These are phyloP conservation scores for Harrya chromipes DNA, from an alignment of 768 basidiomycete species.

Conservation along the genomic window DNA sequence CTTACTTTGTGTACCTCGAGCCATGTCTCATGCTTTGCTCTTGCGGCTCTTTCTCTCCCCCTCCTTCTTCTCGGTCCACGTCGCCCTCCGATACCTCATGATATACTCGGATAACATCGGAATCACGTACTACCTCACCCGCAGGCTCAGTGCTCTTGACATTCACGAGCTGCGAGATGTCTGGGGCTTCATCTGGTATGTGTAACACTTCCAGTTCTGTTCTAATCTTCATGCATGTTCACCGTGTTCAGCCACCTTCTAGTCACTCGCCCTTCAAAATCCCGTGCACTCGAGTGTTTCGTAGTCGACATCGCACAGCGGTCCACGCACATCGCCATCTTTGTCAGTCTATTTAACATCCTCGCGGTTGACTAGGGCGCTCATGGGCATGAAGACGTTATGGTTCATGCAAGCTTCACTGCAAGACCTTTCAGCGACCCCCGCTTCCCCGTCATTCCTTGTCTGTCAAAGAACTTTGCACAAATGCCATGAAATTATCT, in stretches of 20 bases:
- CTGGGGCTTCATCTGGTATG: slow-evolving; percentile 87
- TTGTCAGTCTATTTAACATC: slow-evolving; percentile 58
- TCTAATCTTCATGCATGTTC: slow-evolving; percentile 8
- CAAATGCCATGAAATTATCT: slow-evolving; percentile 95
- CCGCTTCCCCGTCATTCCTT: slow-evolving; percentile 73
- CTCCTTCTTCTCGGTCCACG: slow-evolving; percentile 90
- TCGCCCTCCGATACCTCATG: slow-evolving; percentile 85
- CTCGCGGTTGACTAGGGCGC: slow-evolving; percentile 9
- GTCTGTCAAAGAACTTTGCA: slow-evolving; percentile 91
- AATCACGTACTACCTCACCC: slow-evolving; percentile 86
- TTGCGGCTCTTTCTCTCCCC: slow-evolving; percentile 91
- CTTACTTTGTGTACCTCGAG: not conserved
- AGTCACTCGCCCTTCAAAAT: slow-evolving; percentile 87
- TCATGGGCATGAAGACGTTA: slow-evolving; percentile 59
- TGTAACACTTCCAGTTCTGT: slow-evolving; percentile 1
- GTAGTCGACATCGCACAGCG: slow-evolving; percentile 84
- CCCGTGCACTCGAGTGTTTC: slow-evolving; percentile 91
- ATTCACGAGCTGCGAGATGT: slow-evolving; percentile 74
- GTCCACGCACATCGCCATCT: slow-evolving; percentile 93
- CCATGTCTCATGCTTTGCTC: slow-evolving; percentile 77
- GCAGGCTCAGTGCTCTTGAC: slow-evolving; percentile 65
- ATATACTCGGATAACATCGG: slow-evolving; percentile 84
- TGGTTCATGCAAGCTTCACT: slow-evolving; percentile 99
- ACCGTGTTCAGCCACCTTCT: slow-evolving; percentile 74
- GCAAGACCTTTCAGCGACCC: slow-evolving; percentile 58